A percentile compares a stretch with the other conserved stretches of the same genome.
Evolutionary conservation across 495 filamentous ascomycete genomes (phyloP).

Genomic region (Penicillium herquei): DNA sequence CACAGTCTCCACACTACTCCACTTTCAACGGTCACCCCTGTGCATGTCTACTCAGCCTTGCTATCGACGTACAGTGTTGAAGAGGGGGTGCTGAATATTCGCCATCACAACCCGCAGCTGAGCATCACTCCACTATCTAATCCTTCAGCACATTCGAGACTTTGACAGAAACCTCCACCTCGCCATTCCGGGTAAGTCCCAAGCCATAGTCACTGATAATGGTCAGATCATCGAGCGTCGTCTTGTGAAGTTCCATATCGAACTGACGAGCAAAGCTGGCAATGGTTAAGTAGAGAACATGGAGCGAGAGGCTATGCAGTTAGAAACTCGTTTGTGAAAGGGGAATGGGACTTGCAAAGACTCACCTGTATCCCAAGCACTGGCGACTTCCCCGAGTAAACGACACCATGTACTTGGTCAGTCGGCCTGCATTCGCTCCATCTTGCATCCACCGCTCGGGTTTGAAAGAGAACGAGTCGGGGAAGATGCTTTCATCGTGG

Average conservation of each 20-base stretch:
- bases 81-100: too few relatives aligned
- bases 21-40: too few relatives aligned
- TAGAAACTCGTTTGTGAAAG: neutral
- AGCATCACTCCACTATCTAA: too few relatives aligned
- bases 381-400: neutral
- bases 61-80: too few relatives aligned
- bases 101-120: too few relatives aligned
- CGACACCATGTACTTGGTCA: neutral
- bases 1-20: too few relatives aligned
- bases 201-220: neutral
- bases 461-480: neutral
- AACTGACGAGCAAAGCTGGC: neutral
- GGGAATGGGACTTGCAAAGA: neutral
- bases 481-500: neutral
- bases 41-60: too few relatives aligned
- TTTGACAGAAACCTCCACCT: too few relatives aligned
- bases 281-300: neutral
- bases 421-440: neutral
- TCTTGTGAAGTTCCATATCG: slow-evolving; percentile 1
- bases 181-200: too few relatives aligned
- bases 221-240: neutral
- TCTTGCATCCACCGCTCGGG: slow-evolving; percentile 4
- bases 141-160: too few relatives aligned
- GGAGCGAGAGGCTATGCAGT: neutral
- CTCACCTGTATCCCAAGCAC: slow-evolving; percentile 1